Evolutionary conservation across 1,284 basidiomycete genomes (phyloP), one percentile per base, ranked within the genome.

Genomic region (Tilletia indica): DNA sequence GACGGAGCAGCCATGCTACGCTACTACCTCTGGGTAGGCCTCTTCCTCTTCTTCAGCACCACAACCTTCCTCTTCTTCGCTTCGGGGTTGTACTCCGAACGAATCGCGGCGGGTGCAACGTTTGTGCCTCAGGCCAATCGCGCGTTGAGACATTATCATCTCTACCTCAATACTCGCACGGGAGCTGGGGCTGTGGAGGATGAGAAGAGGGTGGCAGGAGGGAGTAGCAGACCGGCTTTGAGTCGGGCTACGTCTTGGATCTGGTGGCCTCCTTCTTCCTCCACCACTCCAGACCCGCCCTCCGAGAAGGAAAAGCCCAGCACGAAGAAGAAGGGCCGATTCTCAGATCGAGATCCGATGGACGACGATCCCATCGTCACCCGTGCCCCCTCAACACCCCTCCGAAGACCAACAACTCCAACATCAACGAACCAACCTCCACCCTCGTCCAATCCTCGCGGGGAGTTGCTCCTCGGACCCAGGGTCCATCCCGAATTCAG

Each of bases 111-210:
- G 81, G 94, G 96, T 9, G 94, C 97, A 86, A 91, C 92, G 94
- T 99, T 98, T 82, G 93, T 98, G 21, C 95, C 94, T 0, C 96
- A 98, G 80, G 93, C 95, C 11, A 99, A 99, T 85, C 89, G 91
- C 58, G 90, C 94, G 0, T 87, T 99, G 39, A 89, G 96, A 36
- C 92, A 90, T 36, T 92, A 97, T 85, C 98, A 99, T 85, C 96
- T 99, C 90, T 93, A 94, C 82, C 88, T 99, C 78, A 98, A 98
- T 86, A 92, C 96, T 79, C 91, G 93, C 68, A 90, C 90, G 76
- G 90, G 90, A 1, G 89, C 92, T 86, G 25, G 58, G 2, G 58
- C 19, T 45, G 14, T 8, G 42, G 42, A 45, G 42, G 42, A 45
- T 8, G 42, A 14, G 42, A 8, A 45, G 42, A 14, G 42, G 42